These are phyloP conservation scores for Noccaea caerulescens DNA, from an alignment of 345 rosid genomes.

Conservation along the genomic window DNA sequence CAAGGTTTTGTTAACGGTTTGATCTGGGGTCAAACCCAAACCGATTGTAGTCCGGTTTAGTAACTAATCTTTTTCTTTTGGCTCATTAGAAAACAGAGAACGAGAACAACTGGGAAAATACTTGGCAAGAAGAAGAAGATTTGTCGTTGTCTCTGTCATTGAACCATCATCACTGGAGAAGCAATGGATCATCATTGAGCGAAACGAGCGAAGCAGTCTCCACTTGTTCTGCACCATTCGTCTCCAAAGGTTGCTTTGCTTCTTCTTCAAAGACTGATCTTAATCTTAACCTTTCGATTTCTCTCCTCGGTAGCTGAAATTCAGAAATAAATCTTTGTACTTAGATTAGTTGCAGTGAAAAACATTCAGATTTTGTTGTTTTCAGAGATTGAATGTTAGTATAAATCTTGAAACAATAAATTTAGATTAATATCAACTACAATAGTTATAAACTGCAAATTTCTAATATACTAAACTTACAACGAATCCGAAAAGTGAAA, in stretches of 20 bases:
- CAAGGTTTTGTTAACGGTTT: slow-evolving; percentile 15
- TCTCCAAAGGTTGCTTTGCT: slow-evolving; percentile 47
- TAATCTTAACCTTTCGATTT: slow-evolving; percentile 71
- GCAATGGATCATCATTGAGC: slow-evolving; percentile 60
- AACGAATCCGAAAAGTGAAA: not conserved
- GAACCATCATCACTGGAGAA: slow-evolving; percentile 50
- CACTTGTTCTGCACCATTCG: slow-evolving; percentile 46
- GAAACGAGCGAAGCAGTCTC: slow-evolving; percentile 76
- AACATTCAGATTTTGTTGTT: slow-evolving; percentile 20
- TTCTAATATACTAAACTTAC: not conserved
- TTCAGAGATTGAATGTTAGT: slow-evolving; percentile 14
- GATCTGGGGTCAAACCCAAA: not conserved
- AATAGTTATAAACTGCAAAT: not conserved
- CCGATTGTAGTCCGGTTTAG: slow-evolving; percentile 16
- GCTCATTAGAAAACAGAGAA: slow-evolving; percentile 44
- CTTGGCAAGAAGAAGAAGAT: slow-evolving; percentile 39
- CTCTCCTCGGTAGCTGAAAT: slow-evolving; percentile 62
- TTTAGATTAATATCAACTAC: not conserved
- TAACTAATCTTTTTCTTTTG: slow-evolving; percentile 4
- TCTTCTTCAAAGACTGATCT: slow-evolving; percentile 48
- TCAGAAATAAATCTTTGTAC: not conserved
- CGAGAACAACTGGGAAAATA: slow-evolving; percentile 23
- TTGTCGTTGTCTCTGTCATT: slow-evolving; percentile 63
- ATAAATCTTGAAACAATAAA: slow-evolving; percentile 29
- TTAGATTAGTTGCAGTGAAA: slow-evolving; percentile 34